Evolutionary conservation across 176 grass and related monocot species (phyloP), one percentile per base, ranked within the genome.

Genomic region (Panicum miliaceum): DNA sequence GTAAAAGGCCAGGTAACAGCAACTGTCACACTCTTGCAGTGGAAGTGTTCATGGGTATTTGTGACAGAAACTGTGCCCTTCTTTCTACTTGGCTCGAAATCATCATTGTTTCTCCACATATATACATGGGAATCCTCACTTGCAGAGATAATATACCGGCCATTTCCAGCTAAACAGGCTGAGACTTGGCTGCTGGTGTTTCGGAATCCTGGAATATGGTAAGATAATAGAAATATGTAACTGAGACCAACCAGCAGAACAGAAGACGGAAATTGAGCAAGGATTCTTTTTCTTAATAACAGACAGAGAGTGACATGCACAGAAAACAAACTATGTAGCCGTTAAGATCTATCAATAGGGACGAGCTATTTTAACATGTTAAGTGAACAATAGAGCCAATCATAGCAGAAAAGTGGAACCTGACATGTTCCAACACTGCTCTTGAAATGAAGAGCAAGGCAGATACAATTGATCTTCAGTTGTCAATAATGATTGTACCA

Each of bases 111-210:
- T 82, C 86, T 90, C 96, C 96, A 98, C 37, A 94, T 73, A 81
- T 92, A 98, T 59, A 98, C 96, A 89, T 94, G 81, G 26, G 96
- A 98, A 79, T 96, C 93, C 89, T 98, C 96, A 70, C 96, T 98
- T 41, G 96, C 96, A 25, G 88, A 98, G 65, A 98, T 90, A 45
- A 94, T 82, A 80, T 92, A 94, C 69, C 83, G 89, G 59, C 93
- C 89, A 52, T 92, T 92, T 79, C 81, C 82, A 46, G 91, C 78
- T 47, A 88, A 86, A 87, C 88, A 90, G 59, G 96, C 93, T 81
- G 91, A 92, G 61, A 98, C 96, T 86, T 98, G 96, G 81, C 96
- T 98, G 85, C 81, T 92, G 42, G 91, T 98, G 74, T 98, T 98
- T 51, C 89, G 89, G 86, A 98, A 98, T 41, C 96, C 96, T 98